Evolutionary conservation across 495 filamentous ascomycete species (phyloP).

Genomic region (Bryoglossum gracile): DNA sequence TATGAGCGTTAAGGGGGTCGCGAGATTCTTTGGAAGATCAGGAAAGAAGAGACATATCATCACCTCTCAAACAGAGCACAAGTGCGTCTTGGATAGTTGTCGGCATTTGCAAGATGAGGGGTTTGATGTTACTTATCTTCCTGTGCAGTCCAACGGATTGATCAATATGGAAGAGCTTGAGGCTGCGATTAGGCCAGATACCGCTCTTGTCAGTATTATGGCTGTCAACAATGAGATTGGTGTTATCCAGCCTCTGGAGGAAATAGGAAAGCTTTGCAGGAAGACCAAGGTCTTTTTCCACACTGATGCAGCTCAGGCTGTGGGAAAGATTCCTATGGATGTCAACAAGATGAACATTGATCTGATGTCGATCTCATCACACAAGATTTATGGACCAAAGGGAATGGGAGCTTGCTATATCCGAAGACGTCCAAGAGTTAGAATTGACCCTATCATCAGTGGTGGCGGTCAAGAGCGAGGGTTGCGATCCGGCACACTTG

Average conservation of each 20-base stretch:
- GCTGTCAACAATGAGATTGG: conserved; percentile 99
- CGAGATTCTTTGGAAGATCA: conserved; percentile 82
- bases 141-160: conserved; percentile 77
- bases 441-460: conserved; percentile 91
- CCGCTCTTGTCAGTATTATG: conserved; percentile 92
- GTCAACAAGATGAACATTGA: conserved; percentile 97
- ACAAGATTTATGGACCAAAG: conserved; percentile 98
- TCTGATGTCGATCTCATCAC: conserved; percentile 96
- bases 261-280: conserved; percentile 90
- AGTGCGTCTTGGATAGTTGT: conserved; percentile 96
- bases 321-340: conserved; percentile 93
- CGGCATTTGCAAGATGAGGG: conserved; percentile 95
- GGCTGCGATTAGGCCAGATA: conserved; percentile 84
- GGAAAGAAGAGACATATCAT: conserved; percentile 99
- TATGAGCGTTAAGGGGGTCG: conserved; percentile 98
- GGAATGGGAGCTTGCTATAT: conserved; percentile 96
- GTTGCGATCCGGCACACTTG: conserved; percentile 85
- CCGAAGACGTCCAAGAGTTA: conserved; percentile 81
- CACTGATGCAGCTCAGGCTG: conserved; percentile 93
- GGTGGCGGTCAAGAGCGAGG: conserved; percentile 96
- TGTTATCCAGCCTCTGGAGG: conserved; percentile 88
- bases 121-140: conserved; percentile 91
- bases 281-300: conserved; percentile 96
- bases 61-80: conserved; percentile 96
- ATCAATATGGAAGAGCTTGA: conserved; percentile 82